Percentiles rank a stretch among this genome's conserved stretches.
Conservation (phyloP, 345 rosid genomes). For the Melaleuca quinquenervia region DNA sequence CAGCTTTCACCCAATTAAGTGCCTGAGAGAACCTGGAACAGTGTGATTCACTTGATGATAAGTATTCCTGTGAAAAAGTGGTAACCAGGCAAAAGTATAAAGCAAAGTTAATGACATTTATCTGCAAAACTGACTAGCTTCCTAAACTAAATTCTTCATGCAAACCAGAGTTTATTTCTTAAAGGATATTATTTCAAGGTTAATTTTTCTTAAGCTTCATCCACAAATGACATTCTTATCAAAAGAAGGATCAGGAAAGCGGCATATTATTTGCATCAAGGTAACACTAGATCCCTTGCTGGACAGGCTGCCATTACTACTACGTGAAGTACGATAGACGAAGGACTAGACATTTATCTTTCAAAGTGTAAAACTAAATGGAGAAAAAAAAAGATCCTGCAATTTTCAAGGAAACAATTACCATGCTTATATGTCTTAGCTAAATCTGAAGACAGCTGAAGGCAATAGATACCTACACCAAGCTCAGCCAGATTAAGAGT, state of each 20-base stretch:
- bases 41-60: not conserved
- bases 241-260: not conserved
- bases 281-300: not conserved
- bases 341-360: not conserved
- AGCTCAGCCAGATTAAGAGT: not conserved
- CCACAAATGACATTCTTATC: not conserved
- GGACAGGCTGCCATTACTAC: not conserved
- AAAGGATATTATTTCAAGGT: not conserved
- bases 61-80: not conserved
- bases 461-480: not conserved
- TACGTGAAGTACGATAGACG: not conserved
- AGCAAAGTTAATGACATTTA: not conserved
- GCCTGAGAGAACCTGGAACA: conserved; percentile 17
- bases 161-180: not conserved
- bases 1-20: conserved; percentile 18
- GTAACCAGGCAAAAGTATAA: not conserved
- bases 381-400: not conserved
- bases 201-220: not conserved
- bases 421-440: not conserved
- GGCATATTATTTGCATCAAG: not conserved
- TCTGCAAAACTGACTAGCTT: not conserved
- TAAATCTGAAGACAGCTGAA: not conserved
- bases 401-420: not conserved
- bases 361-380: not conserved
- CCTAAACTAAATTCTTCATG: not conserved